Evolutionary conservation across 2,329 filamentous ascomycete genomes (phyloP).

Genomic region (Periconia digitata): DNA sequence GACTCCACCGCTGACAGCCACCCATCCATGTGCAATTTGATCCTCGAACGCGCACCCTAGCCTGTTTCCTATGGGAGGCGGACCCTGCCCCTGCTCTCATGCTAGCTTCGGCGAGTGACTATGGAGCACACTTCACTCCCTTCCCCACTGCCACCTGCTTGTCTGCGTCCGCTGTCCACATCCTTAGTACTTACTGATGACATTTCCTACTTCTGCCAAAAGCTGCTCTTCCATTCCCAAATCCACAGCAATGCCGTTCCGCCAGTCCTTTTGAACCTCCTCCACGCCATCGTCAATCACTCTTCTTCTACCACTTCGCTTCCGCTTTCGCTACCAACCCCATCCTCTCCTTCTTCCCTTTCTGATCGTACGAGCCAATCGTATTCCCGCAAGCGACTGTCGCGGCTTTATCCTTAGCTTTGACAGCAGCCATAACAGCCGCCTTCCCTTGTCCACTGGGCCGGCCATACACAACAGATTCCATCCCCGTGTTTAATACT

Average conservation of each 20-base stretch:
- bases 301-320: slow-evolving; percentile 14
- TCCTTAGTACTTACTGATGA: slow-evolving; percentile 37
- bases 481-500: slow-evolving; percentile 28
- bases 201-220: slow-evolving; percentile 35
- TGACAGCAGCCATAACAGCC: slow-evolving; percentile 8
- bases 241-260: slow-evolving; percentile 27
- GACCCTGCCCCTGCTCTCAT: slow-evolving; percentile 28
- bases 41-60: slow-evolving; percentile 23
- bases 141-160: slow-evolving; percentile 41
- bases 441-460: slow-evolving; percentile 6
- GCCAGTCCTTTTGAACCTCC: slow-evolving; percentile 20
- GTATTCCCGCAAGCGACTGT: neutral
- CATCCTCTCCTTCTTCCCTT: slow-evolving; percentile 9
- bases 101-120: slow-evolving; percentile 25
- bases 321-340: slow-evolving; percentile 15
- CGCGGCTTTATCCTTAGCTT: slow-evolving; percentile 3
- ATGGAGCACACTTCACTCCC: slow-evolving; percentile 34
- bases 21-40: slow-evolving; percentile 16
- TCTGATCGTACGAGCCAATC: slow-evolving; percentile 1
- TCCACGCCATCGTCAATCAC: neutral
- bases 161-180: slow-evolving; percentile 22
- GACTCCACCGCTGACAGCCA: slow-evolving; percentile 3
- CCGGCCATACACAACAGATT: slow-evolving; percentile 18
- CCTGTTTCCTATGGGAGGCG: slow-evolving; percentile 21
- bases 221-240: slow-evolving; percentile 24